phyloP scores from a whole-genome alignment of 2,329 filamentous ascomycete species.

The Sporothrix brasiliensis region DNA sequence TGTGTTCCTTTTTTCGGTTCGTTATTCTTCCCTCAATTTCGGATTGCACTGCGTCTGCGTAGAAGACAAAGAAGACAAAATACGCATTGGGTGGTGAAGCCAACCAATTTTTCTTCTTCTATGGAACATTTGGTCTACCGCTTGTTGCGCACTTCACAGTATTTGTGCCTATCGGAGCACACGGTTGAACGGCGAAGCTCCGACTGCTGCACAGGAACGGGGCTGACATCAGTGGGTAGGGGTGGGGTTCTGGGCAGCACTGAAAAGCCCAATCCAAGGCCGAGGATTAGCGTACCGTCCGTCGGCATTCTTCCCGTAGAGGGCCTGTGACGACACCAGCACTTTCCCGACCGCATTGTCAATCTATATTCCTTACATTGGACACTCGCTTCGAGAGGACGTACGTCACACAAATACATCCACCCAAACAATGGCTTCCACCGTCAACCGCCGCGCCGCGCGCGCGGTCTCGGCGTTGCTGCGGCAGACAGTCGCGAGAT shows the following conservation, averaged over 20 bases:
- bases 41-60: constrained; percentile 11
- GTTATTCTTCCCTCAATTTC: neutral
- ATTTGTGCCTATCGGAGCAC: neutral
- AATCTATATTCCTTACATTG: neutral
- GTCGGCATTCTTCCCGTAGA: constrained; percentile 15
- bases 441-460: constrained; percentile 13
- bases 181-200: neutral
- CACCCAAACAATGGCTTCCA: neutral
- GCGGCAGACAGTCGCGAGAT: constrained; percentile 17
- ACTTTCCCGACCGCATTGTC: neutral
- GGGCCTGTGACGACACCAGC: constrained; percentile 5
- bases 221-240: constrained; percentile 6
- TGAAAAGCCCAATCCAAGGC: neutral
- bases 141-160: neutral
- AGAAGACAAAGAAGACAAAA: neutral
- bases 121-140: neutral
- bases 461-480: constrained; percentile 26
- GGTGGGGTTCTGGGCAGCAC: neutral
- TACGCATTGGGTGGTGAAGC: neutral
- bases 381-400: too few relatives aligned
- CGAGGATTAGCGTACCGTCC: constrained; percentile 8
- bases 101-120: too few relatives aligned
- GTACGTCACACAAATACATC: neutral
- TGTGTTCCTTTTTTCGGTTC: too few relatives aligned
- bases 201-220: constrained; percentile 17